These are phyloP conservation scores for Chlorella sp. DNA, from an alignment of 139 green algal species.

Conservation along the genomic window DNA sequence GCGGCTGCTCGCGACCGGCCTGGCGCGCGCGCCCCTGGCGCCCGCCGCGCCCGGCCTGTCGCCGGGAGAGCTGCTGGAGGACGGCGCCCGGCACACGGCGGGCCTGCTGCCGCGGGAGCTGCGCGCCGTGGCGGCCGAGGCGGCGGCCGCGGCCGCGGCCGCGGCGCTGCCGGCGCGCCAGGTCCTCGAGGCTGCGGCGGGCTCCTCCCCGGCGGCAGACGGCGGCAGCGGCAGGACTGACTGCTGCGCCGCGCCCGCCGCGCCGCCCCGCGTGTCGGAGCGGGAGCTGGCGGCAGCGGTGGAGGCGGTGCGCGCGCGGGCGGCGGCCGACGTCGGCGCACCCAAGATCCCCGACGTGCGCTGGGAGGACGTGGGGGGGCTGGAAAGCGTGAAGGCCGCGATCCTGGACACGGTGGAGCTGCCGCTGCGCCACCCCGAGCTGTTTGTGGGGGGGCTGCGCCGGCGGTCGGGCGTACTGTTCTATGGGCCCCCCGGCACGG, in stretches of 20 bases:
- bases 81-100: conserved; percentile 65
- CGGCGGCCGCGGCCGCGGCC: conserved; percentile 32
- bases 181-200: background rate
- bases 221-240: background rate
- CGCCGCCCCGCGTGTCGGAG: background rate
- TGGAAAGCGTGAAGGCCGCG: conserved; percentile 83
- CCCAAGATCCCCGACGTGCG: conserved; percentile 71
- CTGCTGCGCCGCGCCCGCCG: background rate
- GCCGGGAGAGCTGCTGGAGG: conserved; percentile 17
- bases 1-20: conserved; percentile 35
- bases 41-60: conserved; percentile 29
- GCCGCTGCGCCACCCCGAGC: conserved; percentile 79
- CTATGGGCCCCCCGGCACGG: conserved; percentile 89
- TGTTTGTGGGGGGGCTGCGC: conserved; percentile 85
- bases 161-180: conserved; percentile 10
- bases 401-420: conserved; percentile 95
- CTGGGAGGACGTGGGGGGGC: conserved; percentile 93
- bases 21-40: conserved; percentile 44
- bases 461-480: conserved; percentile 88
- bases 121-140: conserved; percentile 71
- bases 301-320: conserved; percentile 57
- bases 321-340: conserved; percentile 71
- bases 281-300: conserved; percentile 54
- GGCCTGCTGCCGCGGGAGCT: conserved; percentile 79
- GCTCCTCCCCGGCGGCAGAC: background rate